Conservation (phyloP, 495 filamentous ascomycete species). For the Sordaria brevicollis region DNA sequence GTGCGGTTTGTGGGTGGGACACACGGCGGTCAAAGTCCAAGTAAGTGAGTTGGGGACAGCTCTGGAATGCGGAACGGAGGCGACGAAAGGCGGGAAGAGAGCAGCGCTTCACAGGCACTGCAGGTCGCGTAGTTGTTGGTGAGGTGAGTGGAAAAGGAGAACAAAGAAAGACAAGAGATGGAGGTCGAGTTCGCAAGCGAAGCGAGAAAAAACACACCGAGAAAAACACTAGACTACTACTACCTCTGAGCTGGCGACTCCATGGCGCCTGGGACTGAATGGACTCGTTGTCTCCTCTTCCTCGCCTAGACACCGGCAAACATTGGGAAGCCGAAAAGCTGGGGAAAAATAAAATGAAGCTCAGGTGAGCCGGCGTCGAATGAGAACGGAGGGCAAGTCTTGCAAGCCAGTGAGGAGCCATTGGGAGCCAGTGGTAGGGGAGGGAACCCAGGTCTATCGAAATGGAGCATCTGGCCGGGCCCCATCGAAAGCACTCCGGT, state of each 20-base stretch:
- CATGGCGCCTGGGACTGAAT: background rate
- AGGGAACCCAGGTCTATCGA: background rate
- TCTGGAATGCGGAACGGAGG: background rate
- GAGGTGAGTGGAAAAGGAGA: background rate
- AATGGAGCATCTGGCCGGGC: background rate
- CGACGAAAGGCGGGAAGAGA: background rate
- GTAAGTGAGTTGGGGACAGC: background rate
- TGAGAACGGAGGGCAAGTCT: background rate
- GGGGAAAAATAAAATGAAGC: background rate
- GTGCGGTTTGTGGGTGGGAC: background rate
- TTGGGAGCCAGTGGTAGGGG: background rate
- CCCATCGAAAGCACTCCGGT: background rate
- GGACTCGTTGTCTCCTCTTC: no score
- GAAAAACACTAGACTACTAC: no score
- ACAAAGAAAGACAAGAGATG: no score
- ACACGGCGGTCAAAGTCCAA: background rate
- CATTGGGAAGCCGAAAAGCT: background rate
- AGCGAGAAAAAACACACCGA: background rate
- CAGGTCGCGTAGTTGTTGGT: background rate
- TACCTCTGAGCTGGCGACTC: background rate
- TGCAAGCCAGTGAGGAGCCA: no score
- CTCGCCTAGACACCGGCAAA: background rate
- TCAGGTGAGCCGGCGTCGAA: background rate
- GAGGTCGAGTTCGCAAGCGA: background rate
- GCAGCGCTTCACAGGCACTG: background rate